These are phyloP conservation scores for Fusarium newnesense DNA, from an alignment of 2,329 filamentous ascomycete genomes.

Conservation along the genomic window DNA sequence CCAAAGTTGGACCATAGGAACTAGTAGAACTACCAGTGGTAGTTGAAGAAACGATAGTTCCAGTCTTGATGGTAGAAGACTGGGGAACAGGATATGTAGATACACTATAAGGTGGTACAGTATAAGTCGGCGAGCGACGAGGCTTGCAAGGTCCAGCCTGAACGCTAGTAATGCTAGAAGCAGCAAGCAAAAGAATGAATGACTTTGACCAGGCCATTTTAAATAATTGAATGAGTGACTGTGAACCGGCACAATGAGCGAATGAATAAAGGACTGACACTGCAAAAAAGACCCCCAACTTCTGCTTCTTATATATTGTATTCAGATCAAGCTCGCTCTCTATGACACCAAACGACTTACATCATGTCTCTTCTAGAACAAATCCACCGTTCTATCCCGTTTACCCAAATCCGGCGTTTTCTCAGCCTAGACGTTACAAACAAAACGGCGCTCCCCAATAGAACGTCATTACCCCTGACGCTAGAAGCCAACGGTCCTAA, in stretches of 20 bases:
- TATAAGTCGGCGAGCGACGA: slow-evolving; percentile 18
- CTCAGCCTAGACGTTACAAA: slow-evolving; percentile 16
- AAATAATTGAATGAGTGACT: slow-evolving; percentile 8
- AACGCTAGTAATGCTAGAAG: slow-evolving; percentile 5
- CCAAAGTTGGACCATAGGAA: not conserved
- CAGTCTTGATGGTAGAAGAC: not conserved
- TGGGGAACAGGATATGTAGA: slow-evolving; percentile 24
- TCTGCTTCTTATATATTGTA: not conserved
- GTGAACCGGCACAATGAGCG: slow-evolving; percentile 14
- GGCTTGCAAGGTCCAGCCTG: slow-evolving; percentile 29
- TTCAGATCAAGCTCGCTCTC: not conserved
- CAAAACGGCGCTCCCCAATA: slow-evolving; percentile 14
- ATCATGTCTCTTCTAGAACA: slow-evolving; percentile 22
- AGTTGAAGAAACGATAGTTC: not conserved
- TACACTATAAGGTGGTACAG: slow-evolving; percentile 6
- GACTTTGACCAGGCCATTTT: slow-evolving; percentile 31
- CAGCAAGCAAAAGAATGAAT: slow-evolving; percentile 26
- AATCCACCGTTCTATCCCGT: not conserved
- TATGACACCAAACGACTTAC: not conserved
- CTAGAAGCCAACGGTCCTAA: slow-evolving; percentile 21
- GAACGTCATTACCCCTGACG: slow-evolving; percentile 21
- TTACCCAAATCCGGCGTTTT: slow-evolving; percentile 29
- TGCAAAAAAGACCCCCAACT: not conserved
- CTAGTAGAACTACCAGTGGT: not conserved
- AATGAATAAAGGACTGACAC: slow-evolving; percentile 2